phyloP scores from a whole-genome alignment of 106 monocot genomes.

The Dendrobium huoshanense region DNA sequence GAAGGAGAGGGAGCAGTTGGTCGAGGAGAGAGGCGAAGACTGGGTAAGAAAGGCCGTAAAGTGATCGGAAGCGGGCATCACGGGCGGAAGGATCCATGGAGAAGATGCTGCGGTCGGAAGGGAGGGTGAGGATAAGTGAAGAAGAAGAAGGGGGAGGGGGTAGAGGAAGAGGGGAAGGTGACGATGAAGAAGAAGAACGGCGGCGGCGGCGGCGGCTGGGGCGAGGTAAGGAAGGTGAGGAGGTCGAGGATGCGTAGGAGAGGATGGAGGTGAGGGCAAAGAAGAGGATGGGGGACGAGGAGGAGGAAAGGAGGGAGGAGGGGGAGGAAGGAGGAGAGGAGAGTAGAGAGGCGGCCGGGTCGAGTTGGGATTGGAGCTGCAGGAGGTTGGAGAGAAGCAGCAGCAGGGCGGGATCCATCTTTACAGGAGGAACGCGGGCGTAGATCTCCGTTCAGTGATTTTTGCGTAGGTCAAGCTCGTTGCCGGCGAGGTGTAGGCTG shows the following conservation, averaged over 20 bases:
- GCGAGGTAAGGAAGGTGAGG: conserved; percentile 7
- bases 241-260: conserved; percentile 22
- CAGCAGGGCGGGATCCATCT: conserved; percentile 25
- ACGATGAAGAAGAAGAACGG: conserved; percentile 5
- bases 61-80: conserved; percentile 41
- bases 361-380: conserved; percentile 37
- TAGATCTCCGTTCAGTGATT: not conserved
- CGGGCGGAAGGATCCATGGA: conserved; percentile 42
- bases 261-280: conserved; percentile 27
- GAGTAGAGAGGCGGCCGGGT: conserved; percentile 18
- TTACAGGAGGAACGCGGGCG: not conserved
- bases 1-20: conserved; percentile 30
- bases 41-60: conserved; percentile 46
- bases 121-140: conserved; percentile 13
- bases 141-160: not conserved
- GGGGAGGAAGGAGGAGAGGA: conserved; percentile 21
- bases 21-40: conserved; percentile 43
- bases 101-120: conserved; percentile 29
- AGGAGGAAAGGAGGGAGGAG: conserved; percentile 12
- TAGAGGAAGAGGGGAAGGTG: conserved; percentile 1
- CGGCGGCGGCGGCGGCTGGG: conserved; percentile 9
- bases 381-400: conserved; percentile 45
- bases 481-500: not conserved
- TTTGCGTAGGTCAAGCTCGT: not conserved
- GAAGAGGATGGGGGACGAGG: conserved; percentile 7